phyloP scores from a whole-genome alignment of 2,329 filamentous ascomycete species.

The Pyricularia grisea region DNA sequence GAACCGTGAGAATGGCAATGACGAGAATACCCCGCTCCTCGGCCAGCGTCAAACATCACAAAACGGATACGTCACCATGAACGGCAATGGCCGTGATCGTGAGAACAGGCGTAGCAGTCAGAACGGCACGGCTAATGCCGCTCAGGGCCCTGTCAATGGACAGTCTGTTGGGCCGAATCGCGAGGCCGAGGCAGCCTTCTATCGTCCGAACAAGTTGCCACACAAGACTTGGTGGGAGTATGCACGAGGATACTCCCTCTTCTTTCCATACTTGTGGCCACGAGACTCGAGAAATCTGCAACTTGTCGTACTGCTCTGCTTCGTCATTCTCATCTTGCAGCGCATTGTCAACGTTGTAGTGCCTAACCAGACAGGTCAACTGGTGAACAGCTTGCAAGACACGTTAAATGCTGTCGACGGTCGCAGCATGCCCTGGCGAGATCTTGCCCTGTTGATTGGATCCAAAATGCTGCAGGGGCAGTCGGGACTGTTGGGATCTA shows the following conservation, averaged over 20 bases:
- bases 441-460: constrained; percentile 67
- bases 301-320: constrained; percentile 71
- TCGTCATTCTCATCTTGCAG: constrained; percentile 69
- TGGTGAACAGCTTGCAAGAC: constrained; percentile 52
- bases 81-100: constrained; percentile 8
- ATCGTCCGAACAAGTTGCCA: constrained; percentile 76
- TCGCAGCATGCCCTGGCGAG: constrained; percentile 55
- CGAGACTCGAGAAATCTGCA: constrained; percentile 67
- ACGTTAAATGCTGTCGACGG: constrained; percentile 35
- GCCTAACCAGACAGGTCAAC: constrained; percentile 67
- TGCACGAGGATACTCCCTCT: constrained; percentile 79
- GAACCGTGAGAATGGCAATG: constrained; percentile 9
- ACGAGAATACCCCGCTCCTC: constrained; percentile 58
- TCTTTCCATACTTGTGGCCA: constrained; percentile 96
- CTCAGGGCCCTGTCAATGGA: not conserved
- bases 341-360: constrained; percentile 80
- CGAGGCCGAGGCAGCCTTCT: constrained; percentile 70
- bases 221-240: constrained; percentile 96
- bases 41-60: constrained; percentile 27
- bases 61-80: constrained; percentile 27
- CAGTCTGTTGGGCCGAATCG: constrained; percentile 15
- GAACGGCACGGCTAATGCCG: constrained; percentile 8
- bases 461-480: constrained; percentile 79
- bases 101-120: not conserved
- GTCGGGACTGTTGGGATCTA: constrained; percentile 76